phyloP scores from a whole-genome alignment of 495 filamentous ascomycete genomes.

The Xylaria curta region DNA sequence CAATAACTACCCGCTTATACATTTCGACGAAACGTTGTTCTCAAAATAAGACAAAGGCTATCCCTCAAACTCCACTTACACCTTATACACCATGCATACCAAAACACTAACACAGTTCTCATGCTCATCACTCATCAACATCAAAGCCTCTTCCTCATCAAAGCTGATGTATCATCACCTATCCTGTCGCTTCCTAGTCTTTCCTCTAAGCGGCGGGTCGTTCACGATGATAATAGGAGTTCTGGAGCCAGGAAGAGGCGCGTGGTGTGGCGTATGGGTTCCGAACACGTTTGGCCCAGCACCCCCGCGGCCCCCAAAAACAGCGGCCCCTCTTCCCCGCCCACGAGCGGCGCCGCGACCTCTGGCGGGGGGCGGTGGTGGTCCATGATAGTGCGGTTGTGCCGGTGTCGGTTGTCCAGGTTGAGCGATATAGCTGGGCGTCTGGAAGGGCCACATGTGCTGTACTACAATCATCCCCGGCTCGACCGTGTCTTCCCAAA shows the following conservation, averaged over 20 bases:
- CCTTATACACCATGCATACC: background rate
- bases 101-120: background rate
- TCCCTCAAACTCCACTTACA: background rate
- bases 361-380: background rate
- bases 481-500: conserved; percentile 60
- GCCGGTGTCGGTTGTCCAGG: conserved; percentile 28
- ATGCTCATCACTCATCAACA: background rate
- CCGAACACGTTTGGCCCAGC: conserved; percentile 26
- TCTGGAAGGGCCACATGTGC: conserved; percentile 88
- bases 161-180: background rate
- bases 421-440: conserved; percentile 36
- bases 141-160: background rate
- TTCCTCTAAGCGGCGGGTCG: conserved; percentile 7
- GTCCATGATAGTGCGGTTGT: conserved; percentile 4
- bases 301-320: conserved; percentile 13
- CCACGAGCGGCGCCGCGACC: conserved; percentile 6
- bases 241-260: background rate
- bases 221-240: conserved; percentile 4
- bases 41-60: background rate
- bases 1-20: background rate
- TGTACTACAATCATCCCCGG: conserved; percentile 77
- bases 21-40: background rate
- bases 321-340: conserved; percentile 10
- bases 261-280: no score
- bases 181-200: conserved; percentile 13